Conservation (phyloP, 805 yeast species). For the Yarrowia sp. region DNA sequence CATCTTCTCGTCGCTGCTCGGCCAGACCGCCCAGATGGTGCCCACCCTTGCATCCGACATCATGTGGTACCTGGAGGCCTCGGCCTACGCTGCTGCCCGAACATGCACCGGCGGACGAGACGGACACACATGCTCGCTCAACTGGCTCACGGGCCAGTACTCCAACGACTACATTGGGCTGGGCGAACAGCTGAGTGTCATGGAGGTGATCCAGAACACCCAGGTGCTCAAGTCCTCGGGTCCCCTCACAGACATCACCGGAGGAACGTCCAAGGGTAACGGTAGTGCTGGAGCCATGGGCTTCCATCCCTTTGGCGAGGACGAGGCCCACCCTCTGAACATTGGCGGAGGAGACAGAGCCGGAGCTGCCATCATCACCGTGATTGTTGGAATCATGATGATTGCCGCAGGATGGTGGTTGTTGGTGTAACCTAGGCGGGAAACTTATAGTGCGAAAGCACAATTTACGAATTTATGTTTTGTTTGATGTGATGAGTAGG, state of each 20-base stretch:
- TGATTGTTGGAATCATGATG: conserved; percentile 41
- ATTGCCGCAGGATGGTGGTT: conserved; percentile 43
- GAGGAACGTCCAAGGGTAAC: conserved; percentile 75
- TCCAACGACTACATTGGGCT: conserved; percentile 71
- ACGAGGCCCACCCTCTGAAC: conserved; percentile 39
- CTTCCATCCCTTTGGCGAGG: conserved; percentile 32
- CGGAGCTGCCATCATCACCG: conserved; percentile 45
- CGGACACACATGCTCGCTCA: conserved; percentile 79
- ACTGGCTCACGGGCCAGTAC: conserved; percentile 69
- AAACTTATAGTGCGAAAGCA: not conserved
- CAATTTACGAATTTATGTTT: conserved; percentile 38
- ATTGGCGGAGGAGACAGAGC: conserved; percentile 44
- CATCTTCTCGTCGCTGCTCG: conserved; percentile 68
- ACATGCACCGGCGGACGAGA: conserved; percentile 84
- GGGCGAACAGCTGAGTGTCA: conserved; percentile 84
- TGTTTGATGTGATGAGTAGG: no score
- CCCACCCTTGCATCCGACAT: conserved; percentile 58
- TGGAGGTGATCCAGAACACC: conserved; percentile 65
- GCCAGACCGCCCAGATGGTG: conserved; percentile 65
- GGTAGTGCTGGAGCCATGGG: conserved; percentile 65
- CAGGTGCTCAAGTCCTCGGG: conserved; percentile 53
- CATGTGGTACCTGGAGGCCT: conserved; percentile 55
- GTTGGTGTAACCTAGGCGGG: conserved; percentile 13
- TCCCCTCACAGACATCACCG: conserved; percentile 68
- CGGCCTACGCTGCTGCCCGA: conserved; percentile 74